Percentiles rank a stretch among this genome's conserved stretches.
Evolutionary conservation across 2,329 filamentous ascomycete genomes (phyloP).

Genomic region (Talaromyces sp.): DNA sequence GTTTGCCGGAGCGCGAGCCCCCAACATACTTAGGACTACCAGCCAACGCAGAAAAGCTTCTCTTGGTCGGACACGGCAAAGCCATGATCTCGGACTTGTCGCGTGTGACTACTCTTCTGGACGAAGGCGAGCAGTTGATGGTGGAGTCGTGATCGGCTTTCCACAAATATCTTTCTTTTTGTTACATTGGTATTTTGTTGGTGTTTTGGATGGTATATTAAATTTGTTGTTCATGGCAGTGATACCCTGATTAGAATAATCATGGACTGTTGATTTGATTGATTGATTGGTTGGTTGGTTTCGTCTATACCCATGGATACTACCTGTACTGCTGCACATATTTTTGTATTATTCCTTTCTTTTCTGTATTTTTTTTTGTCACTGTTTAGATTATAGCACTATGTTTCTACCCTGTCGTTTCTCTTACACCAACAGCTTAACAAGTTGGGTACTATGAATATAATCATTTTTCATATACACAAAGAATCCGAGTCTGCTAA

Average conservation of each 20-base stretch:
- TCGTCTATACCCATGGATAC: not conserved
- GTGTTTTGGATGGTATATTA: not conserved
- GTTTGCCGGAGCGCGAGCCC: slow-evolving; percentile 87
- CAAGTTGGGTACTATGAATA: not conserved
- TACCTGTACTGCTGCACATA: not conserved
- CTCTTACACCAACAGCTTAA: not conserved
- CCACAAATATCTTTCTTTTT: slow-evolving; percentile 2
- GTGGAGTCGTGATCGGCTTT: slow-evolving; percentile 47
- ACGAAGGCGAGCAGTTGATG: slow-evolving; percentile 90
- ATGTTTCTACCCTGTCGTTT: not conserved
- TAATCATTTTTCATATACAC: not conserved
- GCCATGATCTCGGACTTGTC: slow-evolving; percentile 79
- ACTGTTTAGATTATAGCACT: not conserved
- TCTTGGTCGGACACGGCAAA: slow-evolving; percentile 80
- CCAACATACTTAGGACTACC: slow-evolving; percentile 91
- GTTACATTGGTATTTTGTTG: not conserved
- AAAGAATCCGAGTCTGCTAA: not conserved
- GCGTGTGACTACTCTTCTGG: slow-evolving; percentile 78
- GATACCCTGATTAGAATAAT: not conserved
- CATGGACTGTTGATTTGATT: not conserved
- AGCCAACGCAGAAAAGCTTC: slow-evolving; percentile 90
- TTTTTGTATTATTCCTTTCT: not conserved
- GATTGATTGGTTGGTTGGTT: not conserved
- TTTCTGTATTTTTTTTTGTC: not conserved
- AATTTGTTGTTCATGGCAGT: not conserved